Evolutionary conservation across 2,329 filamentous ascomycete genomes (phyloP), one percentile per base, ranked within the genome.

Genomic region (Penicillium decumbens): DNA sequence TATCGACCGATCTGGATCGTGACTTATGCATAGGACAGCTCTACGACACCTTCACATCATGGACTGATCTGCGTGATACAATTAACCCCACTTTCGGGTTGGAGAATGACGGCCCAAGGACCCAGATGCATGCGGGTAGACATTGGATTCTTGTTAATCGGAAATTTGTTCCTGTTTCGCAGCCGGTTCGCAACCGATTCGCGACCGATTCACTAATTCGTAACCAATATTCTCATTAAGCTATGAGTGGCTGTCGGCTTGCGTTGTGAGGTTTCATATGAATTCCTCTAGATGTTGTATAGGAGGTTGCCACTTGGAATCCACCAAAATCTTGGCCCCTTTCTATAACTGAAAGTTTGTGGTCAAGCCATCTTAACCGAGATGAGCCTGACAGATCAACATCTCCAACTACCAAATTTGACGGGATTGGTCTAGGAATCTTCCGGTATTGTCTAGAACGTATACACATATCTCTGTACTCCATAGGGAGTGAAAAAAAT

Each of bases 341-440:
- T 48, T 39, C 41, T 38, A 45, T 40, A 28, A 44, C 33, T n/a
- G 38, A 55, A 50, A 47, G 20, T 50, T 50, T 50, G 43, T 25
- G 30, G 45, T 29, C n/a, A 48, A 59, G 56, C 59, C 58, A 56
- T 61, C 45, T 45, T 60, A 61, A 45, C 58, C 58, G 58, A 52
- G 42, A 27, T 6, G 50, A 32, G 10, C n/a, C 40, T 33, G 13
- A 38, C 27, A 29, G 59, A 59, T 60, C 57, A 59, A 44, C 59
- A 55, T 24, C 20, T 18, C 13, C 20, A 28, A 46, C 23, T 59
- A 37, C 57, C 51, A 23, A 27, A 53, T 60, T 50, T 18, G 50
- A 57, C 28, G 33, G 24, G 32, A 37, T 44, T 45, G 42, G 41
- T 28, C 51, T 41, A 41, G 35, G 44, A 35, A 29, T 57, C 47